A percentile compares a stretch with the other conserved stretches of the same genome.
Conservation (phyloP, 768 basidiomycete species). For the Mycena venus region DNA sequence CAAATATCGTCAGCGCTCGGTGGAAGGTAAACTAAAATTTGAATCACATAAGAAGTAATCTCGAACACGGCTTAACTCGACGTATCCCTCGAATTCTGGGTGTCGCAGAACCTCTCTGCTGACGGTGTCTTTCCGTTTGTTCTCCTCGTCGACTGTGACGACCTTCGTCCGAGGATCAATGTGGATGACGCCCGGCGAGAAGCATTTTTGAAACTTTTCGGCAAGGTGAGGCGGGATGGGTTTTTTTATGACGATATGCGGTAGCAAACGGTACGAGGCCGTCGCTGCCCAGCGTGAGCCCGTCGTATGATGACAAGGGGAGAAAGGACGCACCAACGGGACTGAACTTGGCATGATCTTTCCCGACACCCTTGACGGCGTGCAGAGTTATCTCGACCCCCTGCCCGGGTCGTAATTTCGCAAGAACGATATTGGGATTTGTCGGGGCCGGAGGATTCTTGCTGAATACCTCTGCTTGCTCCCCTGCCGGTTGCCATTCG, state of each 20-base stretch:
- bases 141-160: constrained; percentile 72
- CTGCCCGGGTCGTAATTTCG: constrained; percentile 94
- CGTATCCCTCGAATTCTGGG: constrained; percentile 88
- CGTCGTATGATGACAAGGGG: background rate
- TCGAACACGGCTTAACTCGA: constrained; percentile 86
- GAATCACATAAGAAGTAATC: constrained; percentile 93
- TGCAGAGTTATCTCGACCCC: constrained; percentile 87
- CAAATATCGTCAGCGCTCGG: background rate
- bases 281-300: constrained; percentile 69
- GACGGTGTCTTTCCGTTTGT: constrained; percentile 88
- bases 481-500: constrained; percentile 85
- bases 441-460: constrained; percentile 71
- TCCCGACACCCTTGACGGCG: constrained; percentile 92
- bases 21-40: background rate
- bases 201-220: constrained; percentile 89
- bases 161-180: constrained; percentile 69
- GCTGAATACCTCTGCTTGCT: constrained; percentile 75
- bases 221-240: constrained; percentile 85
- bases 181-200: constrained; percentile 85
- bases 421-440: constrained; percentile 87
- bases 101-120: constrained; percentile 93
- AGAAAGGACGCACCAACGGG: constrained; percentile 80
- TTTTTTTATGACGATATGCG: constrained; percentile 81
- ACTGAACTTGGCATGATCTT: constrained; percentile 96
- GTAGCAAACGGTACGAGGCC: constrained; percentile 94